Evolutionary conservation across 139 green algal species (phyloP).

Genomic region (Chlamydomonas sp.): DNA sequence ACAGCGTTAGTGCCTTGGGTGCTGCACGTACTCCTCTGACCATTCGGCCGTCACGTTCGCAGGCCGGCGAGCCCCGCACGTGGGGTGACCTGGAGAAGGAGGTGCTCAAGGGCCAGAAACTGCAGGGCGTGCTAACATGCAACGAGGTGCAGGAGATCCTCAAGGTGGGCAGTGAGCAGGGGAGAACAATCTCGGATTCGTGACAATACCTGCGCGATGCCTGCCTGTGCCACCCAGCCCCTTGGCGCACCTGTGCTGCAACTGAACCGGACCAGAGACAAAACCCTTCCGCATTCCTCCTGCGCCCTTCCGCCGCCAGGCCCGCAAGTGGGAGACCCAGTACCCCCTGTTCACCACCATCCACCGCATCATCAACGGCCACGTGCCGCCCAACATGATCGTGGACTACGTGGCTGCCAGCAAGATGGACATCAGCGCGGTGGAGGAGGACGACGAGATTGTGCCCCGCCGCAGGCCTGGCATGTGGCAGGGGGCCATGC

Average conservation of each 20-base stretch:
- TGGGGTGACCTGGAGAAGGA: background rate
- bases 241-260: too few relatives aligned
- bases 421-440: too few relatives aligned
- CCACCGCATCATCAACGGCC: conserved; percentile 62
- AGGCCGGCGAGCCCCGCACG: background rate
- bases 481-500: too few relatives aligned
- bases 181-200: too few relatives aligned
- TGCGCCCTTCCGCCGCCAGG: conserved; percentile 11
- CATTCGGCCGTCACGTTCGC: background rate
- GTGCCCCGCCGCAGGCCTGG: too few relatives aligned
- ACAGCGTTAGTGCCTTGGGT: background rate
- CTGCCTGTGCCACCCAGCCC: too few relatives aligned
- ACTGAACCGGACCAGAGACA: too few relatives aligned
- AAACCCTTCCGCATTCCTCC: too few relatives aligned
- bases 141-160: conserved; percentile 68
- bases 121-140: conserved; percentile 72
- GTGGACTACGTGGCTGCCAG: conserved; percentile 19
- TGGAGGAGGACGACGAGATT: too few relatives aligned
- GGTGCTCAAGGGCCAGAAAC: conserved; percentile 60
- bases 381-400: conserved; percentile 44
- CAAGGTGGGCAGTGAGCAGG: background rate
- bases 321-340: conserved; percentile 57
- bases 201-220: too few relatives aligned
- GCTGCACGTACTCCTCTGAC: background rate
- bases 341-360: conserved; percentile 79